Evolutionary conservation across 2,329 filamentous ascomycete genomes (phyloP), one percentile per base, ranked within the genome.

Genomic region (Colletotrichum simmondsii): DNA sequence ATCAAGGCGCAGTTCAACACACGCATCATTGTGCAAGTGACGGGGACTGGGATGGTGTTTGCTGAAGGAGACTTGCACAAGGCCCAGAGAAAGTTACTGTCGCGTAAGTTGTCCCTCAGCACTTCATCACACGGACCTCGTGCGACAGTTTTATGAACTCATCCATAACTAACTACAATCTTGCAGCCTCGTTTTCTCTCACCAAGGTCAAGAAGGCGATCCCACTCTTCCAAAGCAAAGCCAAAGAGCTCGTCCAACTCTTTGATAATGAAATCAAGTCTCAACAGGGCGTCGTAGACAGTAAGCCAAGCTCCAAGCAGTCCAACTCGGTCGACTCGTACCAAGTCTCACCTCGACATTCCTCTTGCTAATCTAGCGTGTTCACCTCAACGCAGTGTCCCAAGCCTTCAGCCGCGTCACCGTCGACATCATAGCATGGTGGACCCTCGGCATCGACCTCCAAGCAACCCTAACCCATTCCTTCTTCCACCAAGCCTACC

Each of bases 341-440:
- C 3, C 37, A 42, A 19, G 32, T 42, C 37, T 42, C 16, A 16
- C 37, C 37, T 42, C 37, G 14, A 42, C 16, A 42, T 7, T 19
- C 37, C 37, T 5, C 5, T 14, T 24, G n/a, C 53, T 28, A 6
- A 24, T 0, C 22, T 19, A 22, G 7, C 11, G 1, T 56, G 4
- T 56, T 16, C 11, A 11, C 5, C 1, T 8, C 5, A 4, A 3
- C 5, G 5, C 14, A 68, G 69, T 72, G n/a, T 63, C 69, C 5
- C 77, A 75, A n/a, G 75, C 77, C 7, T 77, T 81, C 57, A 81
- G 79, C 16, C 76, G 79, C 58, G 73, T 79, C 19, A 79, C 81
- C 0, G 71, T 84, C 8, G 82, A 84, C n/a, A 79, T 84, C 8
- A 81, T 84, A 11, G 81, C 79, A 10, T 75, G 79, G 1, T 79